Evolutionary conservation across 179 eudicot species (phyloP), one percentile per base, ranked within the genome.

Genomic region (Gypsophila paniculata): DNA sequence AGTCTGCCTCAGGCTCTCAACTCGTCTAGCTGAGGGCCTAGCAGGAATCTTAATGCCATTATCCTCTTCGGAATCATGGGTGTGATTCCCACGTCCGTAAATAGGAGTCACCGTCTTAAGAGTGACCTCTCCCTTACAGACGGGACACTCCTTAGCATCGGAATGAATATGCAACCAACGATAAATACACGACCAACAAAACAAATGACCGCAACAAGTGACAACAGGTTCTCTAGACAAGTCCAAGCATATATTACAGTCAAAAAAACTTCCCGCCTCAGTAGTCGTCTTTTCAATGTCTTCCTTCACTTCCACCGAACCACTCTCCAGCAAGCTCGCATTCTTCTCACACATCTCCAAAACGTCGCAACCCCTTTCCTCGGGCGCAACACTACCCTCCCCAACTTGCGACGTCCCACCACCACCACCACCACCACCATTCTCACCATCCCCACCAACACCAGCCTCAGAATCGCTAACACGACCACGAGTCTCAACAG

Each of bases 1-100:
- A 8, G 96, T 78, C 78, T 93, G 98, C 73, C 98, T 86, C 86
- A 86, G 75, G 86, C 98, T 85, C 83, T 93, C 98, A 29, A 91
- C 81, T 77, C 97, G 74, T 65, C 80, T 69, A 2, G 88, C 98
- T 2, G 86, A 77, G 8, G 98, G 98, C 73, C 98, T 79, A 13
- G 63, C 72, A 2, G 98, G 98, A 39, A 91, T 81, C 76, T 84
- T 89, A 8, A 86, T 71, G 19, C 80, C 83, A 13, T 76, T 55
- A 80, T 88, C 90, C 68, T 77, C 84, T 34, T 88, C 90, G 0
- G 73, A 70, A 44, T 76, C 85, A 8, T 75, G 80, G 0, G 32
- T 29, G 66, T 62, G 73, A 54, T 77, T 85, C 46, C 97, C 96
- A 60, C 93, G 87, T 11, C 98, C 98, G 72, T 89, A 89, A 39